A percentile compares a stretch with the other conserved stretches of the same genome.
phyloP scores from a whole-genome alignment of 1,284 basidiomycete genomes.

The Ceratobasidium sp. region DNA sequence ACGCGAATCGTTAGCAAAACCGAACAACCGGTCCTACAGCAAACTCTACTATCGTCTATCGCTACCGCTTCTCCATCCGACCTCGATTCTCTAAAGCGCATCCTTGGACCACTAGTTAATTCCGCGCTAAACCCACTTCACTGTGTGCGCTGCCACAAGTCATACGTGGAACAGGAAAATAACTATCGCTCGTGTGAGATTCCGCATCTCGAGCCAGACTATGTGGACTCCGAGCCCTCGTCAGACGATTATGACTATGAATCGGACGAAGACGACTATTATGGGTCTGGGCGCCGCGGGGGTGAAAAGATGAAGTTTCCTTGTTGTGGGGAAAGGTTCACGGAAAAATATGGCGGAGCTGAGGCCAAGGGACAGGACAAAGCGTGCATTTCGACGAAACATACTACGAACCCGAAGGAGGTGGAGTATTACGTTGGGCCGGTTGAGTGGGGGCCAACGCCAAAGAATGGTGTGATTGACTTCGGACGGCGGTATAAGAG shows the following conservation, averaged over 20 bases:
- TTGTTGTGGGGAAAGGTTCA: neutral
- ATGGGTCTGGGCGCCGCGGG: neutral
- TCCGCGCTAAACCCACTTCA: neutral
- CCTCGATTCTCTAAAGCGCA: neutral
- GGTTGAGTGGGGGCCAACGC: no score
- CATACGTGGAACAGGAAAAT: neutral
- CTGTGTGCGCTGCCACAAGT: neutral
- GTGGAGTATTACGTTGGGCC: conserved; percentile 14
- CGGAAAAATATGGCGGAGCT: neutral
- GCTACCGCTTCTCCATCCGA: neutral
- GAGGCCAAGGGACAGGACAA: no score
- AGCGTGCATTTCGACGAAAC: neutral
- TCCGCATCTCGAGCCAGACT: no score
- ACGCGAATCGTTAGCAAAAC: neutral
- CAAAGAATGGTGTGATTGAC: no score
- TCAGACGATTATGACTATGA: neutral
- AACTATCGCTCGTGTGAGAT: neutral
- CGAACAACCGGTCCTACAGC: neutral
- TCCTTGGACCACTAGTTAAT: neutral
- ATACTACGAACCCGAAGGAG: conserved; percentile 13
- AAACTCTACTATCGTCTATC: neutral
- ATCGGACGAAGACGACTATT: neutral
- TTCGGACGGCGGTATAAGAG: no score
- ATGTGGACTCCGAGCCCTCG: no score
- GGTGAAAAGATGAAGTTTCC: neutral